A percentile compares a stretch with the other conserved stretches of the same genome.
Evolutionary conservation across 2,329 filamentous ascomycete species (phyloP).

Genomic region (Pezicula carpinea): DNA sequence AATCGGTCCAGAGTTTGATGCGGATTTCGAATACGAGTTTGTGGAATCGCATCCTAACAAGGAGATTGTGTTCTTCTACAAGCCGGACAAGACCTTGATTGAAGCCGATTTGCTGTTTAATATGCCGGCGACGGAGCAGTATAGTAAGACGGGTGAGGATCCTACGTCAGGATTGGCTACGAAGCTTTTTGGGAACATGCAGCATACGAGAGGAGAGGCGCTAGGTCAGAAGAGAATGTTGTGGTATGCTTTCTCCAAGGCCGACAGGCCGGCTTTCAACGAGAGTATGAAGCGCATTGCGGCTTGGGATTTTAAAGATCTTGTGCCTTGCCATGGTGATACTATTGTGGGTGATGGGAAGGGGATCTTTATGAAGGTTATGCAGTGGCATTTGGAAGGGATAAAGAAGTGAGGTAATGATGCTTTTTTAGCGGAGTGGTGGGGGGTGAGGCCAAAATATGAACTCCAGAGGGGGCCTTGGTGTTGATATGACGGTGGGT

Average conservation of each 20-base stretch:
- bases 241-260: slow-evolving; percentile 66
- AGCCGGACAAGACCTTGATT: slow-evolving; percentile 73
- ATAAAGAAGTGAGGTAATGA: slow-evolving; percentile 12
- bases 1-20: slow-evolving; percentile 75
- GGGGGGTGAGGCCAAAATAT: background rate
- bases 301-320: slow-evolving; percentile 76
- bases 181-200: slow-evolving; percentile 50
- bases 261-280: slow-evolving; percentile 64
- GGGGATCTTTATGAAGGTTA: slow-evolving; percentile 69
- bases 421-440: background rate
- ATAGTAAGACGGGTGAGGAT: slow-evolving; percentile 51
- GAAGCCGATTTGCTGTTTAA: slow-evolving; percentile 93
- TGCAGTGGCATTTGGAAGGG: slow-evolving; percentile 73
- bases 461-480: background rate
- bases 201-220: slow-evolving; percentile 58
- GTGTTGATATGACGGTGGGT: too few relatives aligned
- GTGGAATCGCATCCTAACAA: slow-evolving; percentile 76
- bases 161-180: slow-evolving; percentile 54
- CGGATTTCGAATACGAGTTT: slow-evolving; percentile 82
- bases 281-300: slow-evolving; percentile 65
- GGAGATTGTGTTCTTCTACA: slow-evolving; percentile 84
- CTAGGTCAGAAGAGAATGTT: slow-evolving; percentile 74
- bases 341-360: slow-evolving; percentile 72
- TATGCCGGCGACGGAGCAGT: slow-evolving; percentile 82
- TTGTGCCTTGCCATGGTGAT: slow-evolving; percentile 94